A percentile compares a stretch with the other conserved stretches of the same genome.
Conservation (phyloP, 345 rosid genomes). For the Boechera stricta region DNA sequence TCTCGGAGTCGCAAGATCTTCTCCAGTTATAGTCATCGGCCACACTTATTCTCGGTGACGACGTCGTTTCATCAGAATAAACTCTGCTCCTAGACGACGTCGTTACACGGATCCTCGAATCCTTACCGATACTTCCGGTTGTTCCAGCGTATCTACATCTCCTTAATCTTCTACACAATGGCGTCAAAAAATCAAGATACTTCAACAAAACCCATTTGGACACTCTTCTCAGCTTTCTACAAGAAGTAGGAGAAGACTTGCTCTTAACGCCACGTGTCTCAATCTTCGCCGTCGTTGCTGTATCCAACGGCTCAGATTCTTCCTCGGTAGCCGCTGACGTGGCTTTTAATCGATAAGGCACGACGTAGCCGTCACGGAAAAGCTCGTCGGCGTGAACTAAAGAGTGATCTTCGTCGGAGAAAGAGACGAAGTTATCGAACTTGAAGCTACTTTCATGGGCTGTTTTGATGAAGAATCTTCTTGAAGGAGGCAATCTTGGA, state of each 20-base stretch:
- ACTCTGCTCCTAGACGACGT: constrained; percentile 47
- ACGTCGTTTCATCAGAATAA: constrained; percentile 59
- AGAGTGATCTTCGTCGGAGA: constrained; percentile 52
- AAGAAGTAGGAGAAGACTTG: constrained; percentile 36
- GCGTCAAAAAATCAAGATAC: constrained; percentile 77
- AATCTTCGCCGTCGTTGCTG: neutral
- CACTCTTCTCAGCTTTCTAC: constrained; percentile 60
- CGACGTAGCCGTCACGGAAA: constrained; percentile 75
- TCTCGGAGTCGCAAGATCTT: constrained; percentile 81
- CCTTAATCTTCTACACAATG: constrained; percentile 60
- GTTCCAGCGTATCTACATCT: constrained; percentile 55
- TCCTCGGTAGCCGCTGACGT: constrained; percentile 18
- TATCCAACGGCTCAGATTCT: constrained; percentile 33
- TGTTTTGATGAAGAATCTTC: constrained; percentile 65
- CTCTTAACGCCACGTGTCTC: constrained; percentile 30
- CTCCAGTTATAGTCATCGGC: constrained; percentile 67
- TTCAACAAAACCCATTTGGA: constrained; percentile 64
- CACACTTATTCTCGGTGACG: constrained; percentile 75
- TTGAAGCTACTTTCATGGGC: constrained; percentile 70
- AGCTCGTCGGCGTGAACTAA: constrained; percentile 87
- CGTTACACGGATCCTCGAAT: constrained; percentile 41
- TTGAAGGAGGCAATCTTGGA: constrained; percentile 89
- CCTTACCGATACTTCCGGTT: constrained; percentile 42
- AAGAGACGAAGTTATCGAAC: constrained; percentile 71
- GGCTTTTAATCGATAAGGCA: constrained; percentile 62